Evolutionary conservation across 371 early-diverging fungal genomes (phyloP), one percentile per base, ranked within the genome.

Genomic region (Coemansia sp.): DNA sequence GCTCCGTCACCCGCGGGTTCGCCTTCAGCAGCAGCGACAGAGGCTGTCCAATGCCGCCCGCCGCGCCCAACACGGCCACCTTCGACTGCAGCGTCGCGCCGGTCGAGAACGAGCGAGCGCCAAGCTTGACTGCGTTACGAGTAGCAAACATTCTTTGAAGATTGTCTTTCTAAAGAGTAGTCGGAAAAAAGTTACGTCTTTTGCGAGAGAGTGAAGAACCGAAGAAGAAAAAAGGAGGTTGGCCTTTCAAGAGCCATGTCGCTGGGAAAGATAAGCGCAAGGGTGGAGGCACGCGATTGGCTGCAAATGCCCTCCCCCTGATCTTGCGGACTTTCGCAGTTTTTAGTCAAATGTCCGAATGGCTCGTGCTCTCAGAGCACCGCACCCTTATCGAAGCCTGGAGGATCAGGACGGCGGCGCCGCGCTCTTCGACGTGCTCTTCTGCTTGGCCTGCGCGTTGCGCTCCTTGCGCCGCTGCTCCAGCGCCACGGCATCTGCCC

Each of bases 11-110:
- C 66, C 86, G 85, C 14, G 86, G 79, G 78, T 87, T 88, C 68
- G 86, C 84, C 88, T 92, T 93, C 74, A 94, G 85, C 61, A 94
- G 84, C 62, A 94, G 84, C 47, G 92, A 93, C 71, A 94, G 84
- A 51, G 94, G 93, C 81, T 94, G 93, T 65, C 94, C 94, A 67
- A 94, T 93, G 81, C 94, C 94, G 77, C 93, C 94, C 59, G 93
- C 88, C 58, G 93, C 94, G 79, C 94, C 93, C 57, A 93, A 85
- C 57, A 94, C 94, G 61, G 94, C 90, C 65, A 91, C 91, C 80
- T 90, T 91, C 66, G 85, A 68, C 71, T 71, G 72, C 68, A 50
- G 77, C 70, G 76, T 51, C n/a, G 69, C 57, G 41, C 81, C 80
- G 47, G 84, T 82, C 70, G 85, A 85, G 84, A 85, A 90, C 66